phyloP scores from a whole-genome alignment of 495 filamentous ascomycete genomes.

The Neurospora cerealis region DNA sequence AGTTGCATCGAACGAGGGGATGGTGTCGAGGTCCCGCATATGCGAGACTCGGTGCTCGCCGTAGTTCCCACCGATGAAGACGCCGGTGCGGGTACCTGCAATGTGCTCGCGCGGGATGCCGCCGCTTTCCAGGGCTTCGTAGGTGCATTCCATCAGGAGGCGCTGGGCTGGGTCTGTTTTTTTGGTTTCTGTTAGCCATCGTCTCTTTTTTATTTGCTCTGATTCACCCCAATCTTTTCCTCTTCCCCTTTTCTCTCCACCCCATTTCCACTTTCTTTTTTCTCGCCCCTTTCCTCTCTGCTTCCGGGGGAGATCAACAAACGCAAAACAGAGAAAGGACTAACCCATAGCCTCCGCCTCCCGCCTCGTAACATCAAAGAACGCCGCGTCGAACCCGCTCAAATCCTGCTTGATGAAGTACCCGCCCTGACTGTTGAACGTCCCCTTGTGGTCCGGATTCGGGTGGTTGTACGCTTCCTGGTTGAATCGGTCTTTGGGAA shows the following conservation, averaged over 20 bases:
- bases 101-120: conserved; percentile 38
- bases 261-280: background rate
- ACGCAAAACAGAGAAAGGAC: background rate
- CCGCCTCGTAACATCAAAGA: conserved; percentile 38
- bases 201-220: background rate
- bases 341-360: conserved; percentile 41
- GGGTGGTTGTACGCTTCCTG: conserved; percentile 60
- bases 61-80: conserved; percentile 35
- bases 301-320: background rate
- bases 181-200: background rate
- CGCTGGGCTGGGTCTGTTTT: conserved; percentile 44
- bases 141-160: conserved; percentile 43
- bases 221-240: background rate
- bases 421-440: conserved; percentile 35
- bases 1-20: conserved; percentile 30
- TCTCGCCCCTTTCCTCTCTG: background rate
- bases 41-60: conserved; percentile 26
- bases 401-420: conserved; percentile 47
- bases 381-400: conserved; percentile 39
- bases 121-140: conserved; percentile 39
- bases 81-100: conserved; percentile 33
- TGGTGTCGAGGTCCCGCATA: conserved; percentile 30
- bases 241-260: background rate
- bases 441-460: conserved; percentile 31
- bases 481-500: conserved; percentile 59